Evolutionary conservation across 2,329 filamentous ascomycete genomes (phyloP).

Genomic region (Aspergillus fumigatiaffinis): DNA sequence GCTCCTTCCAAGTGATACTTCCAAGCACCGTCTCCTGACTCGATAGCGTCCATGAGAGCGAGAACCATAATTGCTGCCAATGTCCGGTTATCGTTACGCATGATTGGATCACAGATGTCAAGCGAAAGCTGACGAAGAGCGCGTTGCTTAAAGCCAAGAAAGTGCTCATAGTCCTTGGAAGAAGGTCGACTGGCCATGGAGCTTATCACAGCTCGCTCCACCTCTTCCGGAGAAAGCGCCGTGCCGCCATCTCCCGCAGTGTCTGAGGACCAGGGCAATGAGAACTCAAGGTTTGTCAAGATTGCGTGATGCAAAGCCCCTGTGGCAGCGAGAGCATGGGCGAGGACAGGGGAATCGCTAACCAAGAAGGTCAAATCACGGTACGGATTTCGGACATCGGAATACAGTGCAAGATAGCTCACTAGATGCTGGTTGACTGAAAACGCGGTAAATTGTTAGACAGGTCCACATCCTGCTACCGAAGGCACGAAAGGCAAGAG

Average conservation of each 20-base stretch:
- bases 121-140: slow-evolving; percentile 42
- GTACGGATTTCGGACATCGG: slow-evolving; percentile 46
- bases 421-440: slow-evolving; percentile 39
- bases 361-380: slow-evolving; percentile 47
- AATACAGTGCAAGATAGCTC: slow-evolving; percentile 46
- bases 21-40: slow-evolving; percentile 50
- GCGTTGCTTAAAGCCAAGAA: slow-evolving; percentile 47
- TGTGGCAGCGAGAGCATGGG: slow-evolving; percentile 46
- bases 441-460: slow-evolving; percentile 13
- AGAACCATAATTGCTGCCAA: slow-evolving; percentile 48
- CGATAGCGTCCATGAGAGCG: slow-evolving; percentile 48
- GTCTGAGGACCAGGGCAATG: slow-evolving; percentile 29
- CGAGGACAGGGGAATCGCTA: slow-evolving; percentile 42
- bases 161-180: slow-evolving; percentile 37
- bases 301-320: slow-evolving; percentile 47
- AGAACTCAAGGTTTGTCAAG: slow-evolving; percentile 32
- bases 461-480: not conserved
- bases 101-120: slow-evolving; percentile 26
- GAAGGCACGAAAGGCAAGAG: not conserved
- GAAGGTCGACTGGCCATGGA: slow-evolving; percentile 28
- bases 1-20: slow-evolving; percentile 50
- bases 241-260: slow-evolving; percentile 12
- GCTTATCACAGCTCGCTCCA: slow-evolving; percentile 26
- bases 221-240: slow-evolving; percentile 21
- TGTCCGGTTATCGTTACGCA: slow-evolving; percentile 39